Conservation (phyloP, 176 grass and related monocot species). For the Cenchrus americanus region DNA sequence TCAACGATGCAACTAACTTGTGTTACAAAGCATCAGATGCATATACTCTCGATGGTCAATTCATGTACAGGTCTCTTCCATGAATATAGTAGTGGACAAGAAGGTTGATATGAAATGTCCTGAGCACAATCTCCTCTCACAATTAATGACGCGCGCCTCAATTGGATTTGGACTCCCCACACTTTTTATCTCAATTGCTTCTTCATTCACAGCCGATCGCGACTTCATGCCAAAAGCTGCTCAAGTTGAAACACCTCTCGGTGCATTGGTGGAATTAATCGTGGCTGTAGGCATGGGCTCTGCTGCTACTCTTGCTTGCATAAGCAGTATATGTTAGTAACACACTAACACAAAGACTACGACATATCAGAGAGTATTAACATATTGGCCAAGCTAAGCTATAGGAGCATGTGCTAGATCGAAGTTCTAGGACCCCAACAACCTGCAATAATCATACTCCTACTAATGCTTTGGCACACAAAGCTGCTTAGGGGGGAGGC, state of each 20-base stretch:
- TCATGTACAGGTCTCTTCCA: conserved; percentile 15
- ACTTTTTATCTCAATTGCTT: neutral
- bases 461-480: no score
- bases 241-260: neutral
- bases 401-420: no score
- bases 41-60: neutral
- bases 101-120: neutral
- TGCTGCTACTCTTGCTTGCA: no score
- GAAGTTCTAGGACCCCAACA: neutral
- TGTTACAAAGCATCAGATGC: neutral
- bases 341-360: no score
- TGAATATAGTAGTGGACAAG: neutral
- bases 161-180: conserved; percentile 12
- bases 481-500: neutral
- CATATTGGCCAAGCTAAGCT: no score
- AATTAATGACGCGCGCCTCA: neutral
- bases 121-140: neutral
- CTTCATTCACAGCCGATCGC: neutral
- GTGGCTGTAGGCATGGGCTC: neutral
- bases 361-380: no score
- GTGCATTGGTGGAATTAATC: neutral
- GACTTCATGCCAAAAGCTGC: neutral
- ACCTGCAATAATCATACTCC: conserved; percentile 38
- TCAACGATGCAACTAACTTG: conserved; percentile 38
- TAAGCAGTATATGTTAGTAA: no score